phyloP scores from a whole-genome alignment of 768 basidiomycete species.

The Mycena alexandri region DNA sequence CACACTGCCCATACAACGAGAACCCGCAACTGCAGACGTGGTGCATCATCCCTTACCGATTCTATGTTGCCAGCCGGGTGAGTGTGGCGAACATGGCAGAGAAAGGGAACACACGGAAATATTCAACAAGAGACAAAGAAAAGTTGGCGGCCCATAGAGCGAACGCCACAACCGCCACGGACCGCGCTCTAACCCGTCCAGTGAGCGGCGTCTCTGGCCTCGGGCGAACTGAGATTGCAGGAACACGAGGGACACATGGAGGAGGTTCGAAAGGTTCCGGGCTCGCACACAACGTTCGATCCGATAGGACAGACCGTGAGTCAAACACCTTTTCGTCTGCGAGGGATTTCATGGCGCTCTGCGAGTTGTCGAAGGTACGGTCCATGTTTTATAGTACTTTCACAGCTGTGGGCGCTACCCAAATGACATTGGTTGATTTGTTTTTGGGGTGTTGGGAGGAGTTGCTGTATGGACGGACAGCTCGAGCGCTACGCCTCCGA shows the following conservation, averaged over 20 bases:
- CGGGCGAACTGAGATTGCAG: background rate
- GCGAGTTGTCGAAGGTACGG: background rate
- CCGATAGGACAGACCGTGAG: constrained; percentile 11
- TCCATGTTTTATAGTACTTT: background rate
- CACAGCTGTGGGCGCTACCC: constrained; percentile 3
- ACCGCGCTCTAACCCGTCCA: background rate
- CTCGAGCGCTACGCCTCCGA: constrained; percentile 20
- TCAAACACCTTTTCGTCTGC: constrained; percentile 4
- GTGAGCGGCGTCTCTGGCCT: background rate
- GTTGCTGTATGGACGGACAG: background rate
- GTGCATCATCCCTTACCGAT: background rate
- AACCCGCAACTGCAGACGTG: constrained; percentile 5
- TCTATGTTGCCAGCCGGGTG: background rate
- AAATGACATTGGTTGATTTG: background rate
- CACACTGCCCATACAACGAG: constrained; percentile 21
- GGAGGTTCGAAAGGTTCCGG: constrained; percentile 11
- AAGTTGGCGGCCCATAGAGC: constrained; percentile 9
- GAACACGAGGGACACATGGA: background rate
- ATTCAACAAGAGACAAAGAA: constrained; percentile 19
- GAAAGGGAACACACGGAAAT: constrained; percentile 11
- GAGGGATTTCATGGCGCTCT: background rate
- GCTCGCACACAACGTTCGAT: constrained; percentile 23
- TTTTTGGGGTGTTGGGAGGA: too few relatives aligned
- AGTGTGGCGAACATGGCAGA: background rate
- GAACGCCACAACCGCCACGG: background rate